Percentiles rank a stretch among this genome's conserved stretches.
Conservation (phyloP, 208 protist genomes). For the Leishmania braziliensis region DNA sequence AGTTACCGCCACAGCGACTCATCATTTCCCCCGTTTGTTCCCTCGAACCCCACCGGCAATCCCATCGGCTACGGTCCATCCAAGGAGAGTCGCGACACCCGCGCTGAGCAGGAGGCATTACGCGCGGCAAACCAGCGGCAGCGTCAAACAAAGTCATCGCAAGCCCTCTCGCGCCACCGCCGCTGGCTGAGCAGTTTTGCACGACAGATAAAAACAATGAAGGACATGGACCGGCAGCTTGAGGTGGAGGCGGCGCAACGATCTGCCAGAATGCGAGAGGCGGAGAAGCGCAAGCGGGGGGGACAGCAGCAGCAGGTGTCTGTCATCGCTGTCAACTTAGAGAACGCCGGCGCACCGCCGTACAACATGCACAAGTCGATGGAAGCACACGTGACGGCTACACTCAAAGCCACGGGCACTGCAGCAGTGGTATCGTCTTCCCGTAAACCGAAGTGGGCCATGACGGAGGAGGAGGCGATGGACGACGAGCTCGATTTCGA, state of each 20-base stretch:
- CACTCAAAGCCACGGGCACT: constrained; percentile 4
- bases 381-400: constrained; percentile 18
- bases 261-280: constrained; percentile 44
- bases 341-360: constrained; percentile 15
- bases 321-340: not conserved
- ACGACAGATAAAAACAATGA: constrained; percentile 80
- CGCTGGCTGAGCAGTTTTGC: constrained; percentile 89
- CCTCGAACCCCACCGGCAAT: constrained; percentile 51
- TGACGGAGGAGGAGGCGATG: constrained; percentile 91
- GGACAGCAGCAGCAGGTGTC: constrained; percentile 21
- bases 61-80: constrained; percentile 72
- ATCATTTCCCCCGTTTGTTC: constrained; percentile 50
- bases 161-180: constrained; percentile 71
- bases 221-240: constrained; percentile 62
- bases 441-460: constrained; percentile 90
- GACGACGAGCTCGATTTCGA: constrained; percentile 75
- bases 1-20: not conserved
- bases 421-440: constrained; percentile 2
- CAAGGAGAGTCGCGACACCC: constrained; percentile 49
- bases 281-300: constrained; percentile 26
- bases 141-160: constrained; percentile 45
- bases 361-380: constrained; percentile 42
- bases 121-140: constrained; percentile 58
- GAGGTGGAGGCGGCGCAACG: constrained; percentile 69
- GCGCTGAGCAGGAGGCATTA: constrained; percentile 44